A percentile compares a stretch with the other conserved stretches of the same genome.
These are phyloP conservation scores for Irpex sp. DNA, from an alignment of 1,284 basidiomycete species.

Conservation along the genomic window DNA sequence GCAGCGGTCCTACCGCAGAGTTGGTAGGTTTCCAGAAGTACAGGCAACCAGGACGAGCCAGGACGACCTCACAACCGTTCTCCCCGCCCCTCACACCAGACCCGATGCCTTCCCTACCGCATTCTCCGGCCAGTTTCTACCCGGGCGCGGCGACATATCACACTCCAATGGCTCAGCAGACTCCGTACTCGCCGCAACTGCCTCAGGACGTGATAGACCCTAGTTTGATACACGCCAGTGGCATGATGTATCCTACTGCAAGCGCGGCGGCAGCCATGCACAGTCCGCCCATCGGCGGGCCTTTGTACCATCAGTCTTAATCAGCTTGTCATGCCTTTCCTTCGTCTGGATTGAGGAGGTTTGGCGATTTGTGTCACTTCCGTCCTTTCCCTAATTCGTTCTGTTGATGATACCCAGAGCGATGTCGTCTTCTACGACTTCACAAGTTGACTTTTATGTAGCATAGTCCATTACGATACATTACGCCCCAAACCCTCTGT, in stretches of 20 bases:
- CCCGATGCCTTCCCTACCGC: neutral
- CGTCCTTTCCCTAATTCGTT: neutral
- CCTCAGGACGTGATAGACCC: neutral
- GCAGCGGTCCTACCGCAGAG: conserved; percentile 52
- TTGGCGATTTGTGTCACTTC: neutral
- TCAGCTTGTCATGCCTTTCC: too few relatives aligned
- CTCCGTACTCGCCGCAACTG: neutral
- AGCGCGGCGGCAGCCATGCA: neutral
- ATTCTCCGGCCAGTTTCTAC: neutral
- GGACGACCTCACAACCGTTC: conserved; percentile 22
- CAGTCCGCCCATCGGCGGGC: neutral
- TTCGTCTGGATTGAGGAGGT: neutral
- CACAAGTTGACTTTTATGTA: conserved; percentile 6
- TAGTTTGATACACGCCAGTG: neutral
- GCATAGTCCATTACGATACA: conserved; percentile 7
- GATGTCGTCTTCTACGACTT: too few relatives aligned
- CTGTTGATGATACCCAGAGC: neutral
- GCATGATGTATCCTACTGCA: neutral
- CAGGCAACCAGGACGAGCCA: conserved; percentile 14
- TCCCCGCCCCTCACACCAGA: conserved; percentile 12
- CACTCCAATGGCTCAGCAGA: neutral
- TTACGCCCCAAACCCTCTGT: conserved; percentile 7
- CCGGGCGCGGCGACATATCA: neutral
- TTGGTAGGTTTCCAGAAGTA: conserved; percentile 54
- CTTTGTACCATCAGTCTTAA: neutral